Evolutionary conservation across 495 filamentous ascomycete species (phyloP).

Genomic region (Trichoderma asperelloides): DNA sequence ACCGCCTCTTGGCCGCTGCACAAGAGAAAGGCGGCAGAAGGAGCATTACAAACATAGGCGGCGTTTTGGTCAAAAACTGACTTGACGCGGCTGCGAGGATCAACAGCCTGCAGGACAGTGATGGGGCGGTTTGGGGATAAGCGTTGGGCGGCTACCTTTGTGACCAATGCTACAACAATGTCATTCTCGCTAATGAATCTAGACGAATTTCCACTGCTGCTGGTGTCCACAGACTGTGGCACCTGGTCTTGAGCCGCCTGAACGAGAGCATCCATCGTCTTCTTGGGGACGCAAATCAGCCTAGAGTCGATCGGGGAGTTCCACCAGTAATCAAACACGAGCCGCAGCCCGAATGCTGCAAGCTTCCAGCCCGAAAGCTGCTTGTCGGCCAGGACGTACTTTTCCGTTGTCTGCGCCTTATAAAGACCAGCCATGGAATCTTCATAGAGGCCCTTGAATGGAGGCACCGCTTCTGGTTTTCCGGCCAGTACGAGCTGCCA

Average conservation of each 20-base stretch:
- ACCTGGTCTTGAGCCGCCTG: slow-evolving; percentile 10
- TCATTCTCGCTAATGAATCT: slow-evolving; percentile 34
- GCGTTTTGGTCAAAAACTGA: slow-evolving; percentile 7
- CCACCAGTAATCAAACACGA: slow-evolving; percentile 15
- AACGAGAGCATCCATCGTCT: slow-evolving; percentile 10
- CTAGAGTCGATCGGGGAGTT: not conserved
- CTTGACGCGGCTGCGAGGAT: slow-evolving; percentile 18
- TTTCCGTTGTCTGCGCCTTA: slow-evolving; percentile 13
- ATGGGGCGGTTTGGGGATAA: slow-evolving; percentile 16
- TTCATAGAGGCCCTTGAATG: slow-evolving; percentile 20
- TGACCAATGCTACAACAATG: slow-evolving; percentile 27
- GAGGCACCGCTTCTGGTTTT: slow-evolving; percentile 25
- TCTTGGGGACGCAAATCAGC: slow-evolving; percentile 17
- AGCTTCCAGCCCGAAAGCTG: slow-evolving; percentile 19
- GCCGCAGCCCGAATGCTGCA: slow-evolving; percentile 21
- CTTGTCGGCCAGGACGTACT: slow-evolving; percentile 17
- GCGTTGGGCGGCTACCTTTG: slow-evolving; percentile 16
- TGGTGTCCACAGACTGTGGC: slow-evolving; percentile 10
- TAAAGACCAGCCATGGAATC: slow-evolving; percentile 23
- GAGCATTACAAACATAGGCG: slow-evolving; percentile 18
- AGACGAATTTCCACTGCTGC: slow-evolving; percentile 10
- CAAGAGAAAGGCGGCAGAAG: not conserved
- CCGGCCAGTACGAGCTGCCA: slow-evolving; percentile 33
- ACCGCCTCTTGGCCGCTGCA: slow-evolving; percentile 2
- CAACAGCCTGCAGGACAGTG: slow-evolving; percentile 24